phyloP scores from a whole-genome alignment of 179 eudicot genomes.

The Beta macrorhiza region DNA sequence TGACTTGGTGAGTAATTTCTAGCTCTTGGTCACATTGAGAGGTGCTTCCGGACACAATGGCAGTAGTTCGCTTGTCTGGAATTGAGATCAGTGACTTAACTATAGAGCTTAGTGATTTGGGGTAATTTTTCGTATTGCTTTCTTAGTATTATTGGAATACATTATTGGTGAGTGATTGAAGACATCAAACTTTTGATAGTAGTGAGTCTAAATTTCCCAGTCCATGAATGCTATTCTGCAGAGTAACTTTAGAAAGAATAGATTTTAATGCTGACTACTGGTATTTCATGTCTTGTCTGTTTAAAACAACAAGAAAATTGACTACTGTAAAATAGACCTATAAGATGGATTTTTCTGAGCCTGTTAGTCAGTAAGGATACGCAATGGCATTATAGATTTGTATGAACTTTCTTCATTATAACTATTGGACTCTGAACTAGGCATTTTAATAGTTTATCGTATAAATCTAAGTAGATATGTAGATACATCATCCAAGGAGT shows the following conservation, averaged over 20 bases:
- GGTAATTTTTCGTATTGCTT: slow-evolving; percentile 38
- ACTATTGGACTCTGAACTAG: neutral
- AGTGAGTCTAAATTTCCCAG: no score
- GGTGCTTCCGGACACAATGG: slow-evolving; percentile 94
- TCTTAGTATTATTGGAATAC: neutral
- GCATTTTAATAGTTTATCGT: neutral
- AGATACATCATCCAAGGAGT: neutral
- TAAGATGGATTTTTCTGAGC: neutral
- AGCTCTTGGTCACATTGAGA: no score
- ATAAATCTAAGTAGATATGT: neutral
- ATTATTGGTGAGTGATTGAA: no score
- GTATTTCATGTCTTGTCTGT: neutral
- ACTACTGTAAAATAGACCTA: neutral
- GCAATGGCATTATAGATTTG: no score
- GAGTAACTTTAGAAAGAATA: neutral
- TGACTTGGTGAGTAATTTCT: no score
- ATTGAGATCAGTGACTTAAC: slow-evolving; percentile 97
- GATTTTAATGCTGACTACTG: neutral
- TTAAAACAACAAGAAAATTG: neutral
- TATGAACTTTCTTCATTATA: no score
- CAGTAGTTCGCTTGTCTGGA: slow-evolving; percentile 84
- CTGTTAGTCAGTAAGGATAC: neutral
- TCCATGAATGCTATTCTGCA: no score
- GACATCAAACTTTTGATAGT: no score
- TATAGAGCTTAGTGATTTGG: slow-evolving; percentile 89